Evolutionary conservation across 352 stramenopile species (phyloP), one percentile per base, ranked within the genome.

Genomic region (Halophytophthora batemanensis): DNA sequence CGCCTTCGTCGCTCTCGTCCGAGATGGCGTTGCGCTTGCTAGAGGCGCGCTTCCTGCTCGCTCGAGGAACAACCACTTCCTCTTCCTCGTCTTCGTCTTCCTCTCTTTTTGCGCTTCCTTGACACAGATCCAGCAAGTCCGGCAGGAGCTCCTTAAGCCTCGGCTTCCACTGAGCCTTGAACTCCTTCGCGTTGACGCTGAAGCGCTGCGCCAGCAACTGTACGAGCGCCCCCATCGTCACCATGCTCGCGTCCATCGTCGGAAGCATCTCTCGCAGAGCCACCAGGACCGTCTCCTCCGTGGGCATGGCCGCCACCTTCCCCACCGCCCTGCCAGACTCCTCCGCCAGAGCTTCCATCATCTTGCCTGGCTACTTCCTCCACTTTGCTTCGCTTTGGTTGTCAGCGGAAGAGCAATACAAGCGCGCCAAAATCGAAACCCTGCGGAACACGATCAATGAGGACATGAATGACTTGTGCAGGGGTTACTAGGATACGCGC

Each of bases 181-280:
- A 46, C 11, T 80, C 71, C 7, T 22, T 14, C 34, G 59, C 60
- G 17, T 69, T 54, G 33, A 88, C 77, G 11, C 55, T 59, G 10
- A 93, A 71, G 36, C 66, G 71, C 19, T 43, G 35, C 15, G 77
- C 76, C 25, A 94, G 51, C 37, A 72, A 72, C 44, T 76, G 49
- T 54, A 77, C 66, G 25, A 94, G 53, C 21, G 63, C 50, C 12
- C 67, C 61, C 8, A 91, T 40, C 15, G 69, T 89, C 40, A 74
- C 74, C 17, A 63, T 69, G 22, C 60, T 39, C 14, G 65, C 64
- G 43, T 91, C 66, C 65, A 94, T 72, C 8, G 50, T 54, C 28
- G 83, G 81, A 1, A 92, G 66, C 15, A 89, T 63, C 44, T 74
- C 45, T 33, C 58, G 48, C 49, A 94, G 61, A 52, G 60, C 78